Percentiles rank a stretch among this genome's conserved stretches.
phyloP scores from a whole-genome alignment of 2,329 filamentous ascomycete species.

The Ceratocystis cubensis region DNA sequence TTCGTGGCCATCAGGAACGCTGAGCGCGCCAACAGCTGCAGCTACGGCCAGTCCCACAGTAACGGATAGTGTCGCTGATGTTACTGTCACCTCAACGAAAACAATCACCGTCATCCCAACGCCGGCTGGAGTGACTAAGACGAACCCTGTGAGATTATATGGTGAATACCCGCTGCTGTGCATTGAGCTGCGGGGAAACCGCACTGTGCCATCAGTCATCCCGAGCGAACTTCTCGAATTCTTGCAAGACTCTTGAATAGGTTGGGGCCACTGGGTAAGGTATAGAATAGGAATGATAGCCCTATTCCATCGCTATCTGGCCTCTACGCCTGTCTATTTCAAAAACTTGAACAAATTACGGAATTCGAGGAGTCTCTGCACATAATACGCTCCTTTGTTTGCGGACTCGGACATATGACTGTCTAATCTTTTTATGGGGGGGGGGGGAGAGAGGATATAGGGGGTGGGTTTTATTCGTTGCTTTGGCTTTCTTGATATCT shows the following conservation, averaged over 20 bases:
- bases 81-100: not conserved
- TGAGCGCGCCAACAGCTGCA: constrained; percentile 9
- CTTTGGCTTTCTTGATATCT: constrained; percentile 11
- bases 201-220: constrained; percentile 9
- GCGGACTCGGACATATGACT: not conserved
- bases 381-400: constrained; percentile 3
- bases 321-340: not conserved
- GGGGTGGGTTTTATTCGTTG: not conserved
- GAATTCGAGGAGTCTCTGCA: constrained; percentile 9
- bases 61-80: not conserved
- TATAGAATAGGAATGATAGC: too few relatives aligned
- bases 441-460: not conserved
- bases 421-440: not conserved
- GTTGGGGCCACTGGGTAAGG: not conserved
- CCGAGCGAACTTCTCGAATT: constrained; percentile 14
- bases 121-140: not conserved
- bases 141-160: constrained; percentile 14
- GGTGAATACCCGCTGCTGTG: constrained; percentile 19
- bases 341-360: not conserved
- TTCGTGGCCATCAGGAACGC: constrained; percentile 13
- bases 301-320: not conserved
- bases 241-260: constrained; percentile 9
- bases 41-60: not conserved
- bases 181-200: constrained; percentile 13
- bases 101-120: not conserved